Evolutionary conservation across 2,329 filamentous ascomycete species (phyloP).

Genomic region (Sclerotiophoma versabilis): DNA sequence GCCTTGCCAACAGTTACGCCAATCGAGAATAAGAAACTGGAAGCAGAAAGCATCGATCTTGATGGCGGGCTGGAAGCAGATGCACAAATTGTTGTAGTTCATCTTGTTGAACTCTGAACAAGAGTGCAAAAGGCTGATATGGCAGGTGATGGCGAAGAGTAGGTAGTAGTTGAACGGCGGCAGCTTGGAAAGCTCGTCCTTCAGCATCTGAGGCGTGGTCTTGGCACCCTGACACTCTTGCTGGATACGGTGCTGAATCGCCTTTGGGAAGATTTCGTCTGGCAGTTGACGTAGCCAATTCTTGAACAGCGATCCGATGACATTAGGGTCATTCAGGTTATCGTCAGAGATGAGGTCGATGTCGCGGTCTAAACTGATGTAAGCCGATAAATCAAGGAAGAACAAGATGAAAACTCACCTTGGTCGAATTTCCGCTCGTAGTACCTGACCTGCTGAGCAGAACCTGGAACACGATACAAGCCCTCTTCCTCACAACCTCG

Average conservation of each 20-base stretch:
- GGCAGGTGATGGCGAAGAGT: conserved; percentile 95
- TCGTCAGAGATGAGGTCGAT: conserved; percentile 88
- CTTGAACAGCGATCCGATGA: conserved; percentile 94
- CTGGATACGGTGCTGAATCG: conserved; percentile 79
- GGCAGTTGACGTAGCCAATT: conserved; percentile 95
- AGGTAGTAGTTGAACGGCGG: conserved; percentile 98
- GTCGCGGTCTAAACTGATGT: conserved; percentile 70
- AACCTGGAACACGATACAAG: conserved; percentile 89
- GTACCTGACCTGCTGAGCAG: conserved; percentile 87
- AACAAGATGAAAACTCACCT: conserved; percentile 58
- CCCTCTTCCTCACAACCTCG: conserved; percentile 94
- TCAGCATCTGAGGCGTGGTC: conserved; percentile 81
- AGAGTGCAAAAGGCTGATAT: conserved; percentile 87
- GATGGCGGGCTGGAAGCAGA: conserved; percentile 97
- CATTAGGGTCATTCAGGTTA: conserved; percentile 94
- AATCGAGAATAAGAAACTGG: conserved; percentile 92
- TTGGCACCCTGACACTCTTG: conserved; percentile 80
- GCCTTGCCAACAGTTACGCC: conserved; percentile 96
- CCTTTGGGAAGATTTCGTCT: conserved; percentile 90
- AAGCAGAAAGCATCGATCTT: conserved; percentile 96
- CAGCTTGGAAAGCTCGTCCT: conserved; percentile 92
- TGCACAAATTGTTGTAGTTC: conserved; percentile 94
- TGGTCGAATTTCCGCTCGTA: conserved; percentile 93
- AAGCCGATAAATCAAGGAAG: conserved; percentile 6
- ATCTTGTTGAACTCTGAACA: conserved; percentile 98